Base-by-base conservation (phyloP, 306 rosid genomes). In the Canavalia ensiformis region DNA sequence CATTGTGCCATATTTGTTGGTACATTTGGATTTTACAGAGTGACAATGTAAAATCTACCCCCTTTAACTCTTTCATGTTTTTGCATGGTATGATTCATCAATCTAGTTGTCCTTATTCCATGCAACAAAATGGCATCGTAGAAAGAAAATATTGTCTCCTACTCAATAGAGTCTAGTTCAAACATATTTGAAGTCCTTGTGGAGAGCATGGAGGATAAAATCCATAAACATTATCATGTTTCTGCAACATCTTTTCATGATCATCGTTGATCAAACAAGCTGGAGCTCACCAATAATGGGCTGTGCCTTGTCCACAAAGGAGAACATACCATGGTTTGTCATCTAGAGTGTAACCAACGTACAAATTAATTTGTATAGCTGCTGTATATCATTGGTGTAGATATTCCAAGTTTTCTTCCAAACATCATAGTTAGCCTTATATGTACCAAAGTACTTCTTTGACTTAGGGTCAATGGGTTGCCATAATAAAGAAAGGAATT, bases 241-340 rank as follows among this genome's bases (percentile, higher is more conserved):
- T 63, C 12, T 34, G 45, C 45, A 2, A 35, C 46, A 63, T 63
- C 68, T 63, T 63, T 35, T 12, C 44, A 33, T 33, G 25, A 33
- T 34, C 67, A 60, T 60, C 67, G 4, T 4, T 60, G 68, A 62
- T 62, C 45, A 62, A 34, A 11, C 12, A 60, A 60, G 67, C 25
- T 60, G 4, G 67, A 60, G 42, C 44, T 60, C n/a, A 33, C 33
- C 44, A 33, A 33, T 25, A 6, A 7, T 30, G 33, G 1, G 33
- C 33, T 10, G 28, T 60, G 44, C 67, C 8, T 33, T 60, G 42
- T 60, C 10, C 34, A 60, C 42, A 60, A 60, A 60, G 67, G n/a
- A 31, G 18, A 37, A 31, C 13, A 58, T 58, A 8, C 8, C 65
- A 30, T 30, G 39, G 9, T 31, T n/a, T 58, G 29, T 58, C 33